Base-by-base conservation (phyloP, 179 eudicot species). In the Spinacia oleracea region DNA sequence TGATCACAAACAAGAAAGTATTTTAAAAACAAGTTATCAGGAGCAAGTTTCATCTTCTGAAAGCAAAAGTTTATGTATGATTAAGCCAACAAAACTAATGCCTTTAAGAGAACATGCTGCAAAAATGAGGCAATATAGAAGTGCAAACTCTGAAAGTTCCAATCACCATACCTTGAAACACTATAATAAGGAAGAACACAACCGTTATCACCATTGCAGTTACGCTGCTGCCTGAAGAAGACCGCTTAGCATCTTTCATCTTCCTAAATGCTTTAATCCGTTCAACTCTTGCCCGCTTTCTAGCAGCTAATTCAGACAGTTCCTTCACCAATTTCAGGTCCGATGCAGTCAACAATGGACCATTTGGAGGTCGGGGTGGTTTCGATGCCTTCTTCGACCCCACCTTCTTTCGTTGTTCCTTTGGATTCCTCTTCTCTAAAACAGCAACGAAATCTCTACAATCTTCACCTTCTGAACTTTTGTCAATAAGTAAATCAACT, bases 311-410 rank as follows among this genome's bases (percentile, higher is more conserved):
- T 81, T 85, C 89, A 0, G 89, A 83, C 34, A 87, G 83, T 79
- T 87, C 87, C 71, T 51, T 83, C 34, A 87, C 86, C 71, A 87
- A 74, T 81, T 85, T 83, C 12, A 85, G 76, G 72, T 87, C 89
- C 65, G 88, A 73, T 43, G 83, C 84, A 83, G 65, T 74, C 76
- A 87, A 74, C 69, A 63, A 73, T 4, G 89, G 89, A 21, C 89
- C 89, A 71, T 85, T 87, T 48, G 89, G 89, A 51, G 89, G 89
- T 23, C 87, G 83, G 7, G 89, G 89, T 42, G 89, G 89, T 84
- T 83, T 87, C n/a, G 84, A 60, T 27, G 84, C 82, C 59, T 78
- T 87, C 55, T 85, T 87, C 35, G 63, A 70, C 77, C 74, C 73
- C 34, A 56, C 73, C 70, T 78, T 87, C 62, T 79, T 81, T 9